Evolutionary conservation across 2,329 filamentous ascomycete species (phyloP).

Genomic region (Colletotrichum viniferum): DNA sequence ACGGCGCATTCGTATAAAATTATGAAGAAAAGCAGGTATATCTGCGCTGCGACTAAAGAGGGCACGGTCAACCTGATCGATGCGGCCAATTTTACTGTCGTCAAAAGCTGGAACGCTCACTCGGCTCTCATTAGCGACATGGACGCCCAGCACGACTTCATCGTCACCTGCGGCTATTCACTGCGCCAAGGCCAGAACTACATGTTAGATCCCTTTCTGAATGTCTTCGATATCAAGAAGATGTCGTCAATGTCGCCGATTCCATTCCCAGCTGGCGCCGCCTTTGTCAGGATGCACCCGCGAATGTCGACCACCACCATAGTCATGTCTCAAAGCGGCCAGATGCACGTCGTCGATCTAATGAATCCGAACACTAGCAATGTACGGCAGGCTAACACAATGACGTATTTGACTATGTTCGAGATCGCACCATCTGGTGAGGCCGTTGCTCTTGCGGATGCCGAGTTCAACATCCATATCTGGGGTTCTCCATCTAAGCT

Average conservation of each 20-base stretch:
- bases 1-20: slow-evolving; percentile 83
- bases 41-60: slow-evolving; percentile 86
- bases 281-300: slow-evolving; percentile 95
- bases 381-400: slow-evolving; percentile 76
- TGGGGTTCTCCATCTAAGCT: slow-evolving; percentile 89
- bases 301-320: slow-evolving; percentile 94
- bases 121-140: slow-evolving; percentile 91
- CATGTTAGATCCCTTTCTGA: slow-evolving; percentile 90
- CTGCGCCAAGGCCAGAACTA: slow-evolving; percentile 74
- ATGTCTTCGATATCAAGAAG: slow-evolving; percentile 94
- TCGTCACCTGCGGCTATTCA: slow-evolving; percentile 94
- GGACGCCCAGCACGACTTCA: slow-evolving; percentile 93
- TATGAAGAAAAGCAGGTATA: slow-evolving; percentile 89
- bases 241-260: slow-evolving; percentile 88
- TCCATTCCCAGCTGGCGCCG: slow-evolving; percentile 88
- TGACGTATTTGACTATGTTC: slow-evolving; percentile 77
- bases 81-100: slow-evolving; percentile 74
- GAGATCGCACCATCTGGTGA: slow-evolving; percentile 90
- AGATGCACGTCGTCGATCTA: slow-evolving; percentile 94
- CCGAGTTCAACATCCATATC: slow-evolving; percentile 78
- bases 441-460: slow-evolving; percentile 80
- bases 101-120: slow-evolving; percentile 91
- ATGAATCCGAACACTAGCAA: slow-evolving; percentile 91
- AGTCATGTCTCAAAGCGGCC: slow-evolving; percentile 87
- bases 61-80: slow-evolving; percentile 89